Evolutionary conservation across 2,329 filamentous ascomycete species (phyloP).

Genomic region (Apiospora aurea): DNA sequence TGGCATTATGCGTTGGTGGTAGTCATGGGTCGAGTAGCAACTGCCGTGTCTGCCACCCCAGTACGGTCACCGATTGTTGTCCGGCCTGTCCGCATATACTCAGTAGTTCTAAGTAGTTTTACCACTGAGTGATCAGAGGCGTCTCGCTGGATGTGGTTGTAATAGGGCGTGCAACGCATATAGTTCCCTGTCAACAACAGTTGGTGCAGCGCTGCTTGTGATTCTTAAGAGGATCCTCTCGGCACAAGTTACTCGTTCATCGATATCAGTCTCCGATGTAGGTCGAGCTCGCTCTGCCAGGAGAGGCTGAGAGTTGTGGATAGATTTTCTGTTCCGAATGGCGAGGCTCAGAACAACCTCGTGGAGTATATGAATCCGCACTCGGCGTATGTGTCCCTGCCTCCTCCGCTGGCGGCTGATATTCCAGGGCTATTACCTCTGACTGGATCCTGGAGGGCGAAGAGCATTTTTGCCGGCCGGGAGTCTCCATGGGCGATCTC

Average conservation of each 20-base stretch:
- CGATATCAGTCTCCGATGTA: neutral
- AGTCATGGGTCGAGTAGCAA: neutral
- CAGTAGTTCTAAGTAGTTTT: too few relatives aligned
- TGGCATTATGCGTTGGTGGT: neutral
- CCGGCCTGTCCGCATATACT: too few relatives aligned
- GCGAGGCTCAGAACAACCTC: too few relatives aligned
- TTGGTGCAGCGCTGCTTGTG: neutral
- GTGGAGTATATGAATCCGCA: constrained; percentile 63
- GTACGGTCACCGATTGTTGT: too few relatives aligned
- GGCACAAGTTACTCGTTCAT: constrained; percentile 30
- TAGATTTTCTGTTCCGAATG: constrained; percentile 59
- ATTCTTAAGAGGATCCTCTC: constrained; percentile 32
- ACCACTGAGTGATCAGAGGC: neutral
- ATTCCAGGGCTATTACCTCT: constrained; percentile 37
- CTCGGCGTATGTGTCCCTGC: constrained; percentile 59
- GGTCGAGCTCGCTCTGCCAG: too few relatives aligned
- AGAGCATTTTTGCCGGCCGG: too few relatives aligned
- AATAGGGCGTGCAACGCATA: neutral
- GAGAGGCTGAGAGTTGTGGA: neutral
- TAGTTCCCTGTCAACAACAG: neutral
- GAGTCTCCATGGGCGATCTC: too few relatives aligned
- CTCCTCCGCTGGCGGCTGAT: constrained; percentile 58
- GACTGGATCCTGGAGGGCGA: too few relatives aligned
- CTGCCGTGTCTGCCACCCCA: neutral
- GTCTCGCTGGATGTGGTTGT: too few relatives aligned